Conservation (phyloP, 345 rosid species). For the Linum tenue region DNA sequence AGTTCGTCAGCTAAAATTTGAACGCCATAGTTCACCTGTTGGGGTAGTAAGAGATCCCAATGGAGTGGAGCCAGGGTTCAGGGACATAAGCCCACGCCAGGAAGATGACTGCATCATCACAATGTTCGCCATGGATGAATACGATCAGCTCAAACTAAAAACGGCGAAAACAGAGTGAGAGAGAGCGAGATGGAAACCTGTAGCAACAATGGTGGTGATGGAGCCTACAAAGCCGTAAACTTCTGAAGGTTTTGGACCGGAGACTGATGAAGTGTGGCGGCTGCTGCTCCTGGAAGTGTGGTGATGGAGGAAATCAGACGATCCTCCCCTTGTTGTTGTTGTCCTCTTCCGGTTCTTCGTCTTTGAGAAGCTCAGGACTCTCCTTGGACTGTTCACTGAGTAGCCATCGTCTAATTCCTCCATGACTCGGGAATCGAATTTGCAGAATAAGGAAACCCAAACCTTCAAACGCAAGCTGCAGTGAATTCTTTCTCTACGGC, state of each 20-base stretch:
- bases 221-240: constrained; percentile 88
- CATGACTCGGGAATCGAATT: constrained; percentile 16
- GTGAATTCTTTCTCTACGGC: background rate
- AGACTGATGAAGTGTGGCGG: constrained; percentile 31
- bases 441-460: background rate
- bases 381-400: constrained; percentile 72
- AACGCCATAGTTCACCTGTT: constrained; percentile 32
- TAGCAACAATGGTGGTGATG: constrained; percentile 67
- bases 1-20: too few species aligned
- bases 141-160: background rate
- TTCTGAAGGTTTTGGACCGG: constrained; percentile 70
- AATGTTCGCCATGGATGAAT: background rate
- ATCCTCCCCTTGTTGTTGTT: background rate
- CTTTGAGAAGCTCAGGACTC: constrained; percentile 57
- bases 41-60: constrained; percentile 71
- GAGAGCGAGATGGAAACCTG: constrained; percentile 27
- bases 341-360: constrained; percentile 21
- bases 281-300: constrained; percentile 13
- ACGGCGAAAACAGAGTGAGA: background rate
- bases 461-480: background rate
- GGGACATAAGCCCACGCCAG: constrained; percentile 88
- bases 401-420: constrained; percentile 35
- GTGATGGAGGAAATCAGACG: background rate
- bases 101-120: constrained; percentile 37
- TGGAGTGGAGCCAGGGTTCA: constrained; percentile 49